Percentiles rank a stretch among this genome's conserved stretches.
Evolutionary conservation across 352 stramenopile species (phyloP).

Genomic region (Thalassiosira hispida): DNA sequence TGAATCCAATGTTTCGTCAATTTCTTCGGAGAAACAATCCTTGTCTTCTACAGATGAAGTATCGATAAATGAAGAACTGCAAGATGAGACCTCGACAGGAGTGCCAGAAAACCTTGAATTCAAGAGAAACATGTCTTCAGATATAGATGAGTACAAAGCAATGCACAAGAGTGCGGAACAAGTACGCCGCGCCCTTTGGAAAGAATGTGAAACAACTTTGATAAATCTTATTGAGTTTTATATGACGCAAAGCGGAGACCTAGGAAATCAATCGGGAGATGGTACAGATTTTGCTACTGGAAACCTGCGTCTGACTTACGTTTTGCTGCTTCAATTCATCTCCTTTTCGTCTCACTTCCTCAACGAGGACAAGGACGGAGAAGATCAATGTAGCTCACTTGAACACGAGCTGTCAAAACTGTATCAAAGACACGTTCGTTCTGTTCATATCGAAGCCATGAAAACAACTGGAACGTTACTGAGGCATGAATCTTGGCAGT

Average conservation of each 20-base stretch:
- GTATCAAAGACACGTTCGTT: slow-evolving; percentile 62
- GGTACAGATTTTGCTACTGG: slow-evolving; percentile 41
- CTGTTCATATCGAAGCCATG: slow-evolving; percentile 80
- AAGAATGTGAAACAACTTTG: slow-evolving; percentile 47
- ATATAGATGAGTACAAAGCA: slow-evolving; percentile 25
- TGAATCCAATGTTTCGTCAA: slow-evolving; percentile 36
- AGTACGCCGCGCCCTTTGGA: slow-evolving; percentile 48
- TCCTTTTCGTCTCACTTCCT: slow-evolving; percentile 46
- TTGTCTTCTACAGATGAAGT: slow-evolving; percentile 21
- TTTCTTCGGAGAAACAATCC: slow-evolving; percentile 48
- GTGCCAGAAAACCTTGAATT: slow-evolving; percentile 44
- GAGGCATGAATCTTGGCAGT: slow-evolving; percentile 69
- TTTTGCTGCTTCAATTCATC: slow-evolving; percentile 48
- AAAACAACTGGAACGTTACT: slow-evolving; percentile 71
- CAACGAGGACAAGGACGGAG: slow-evolving; percentile 22
- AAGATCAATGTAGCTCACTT: slow-evolving; percentile 24
- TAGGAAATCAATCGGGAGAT: slow-evolving; percentile 24
- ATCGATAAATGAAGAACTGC: slow-evolving; percentile 14
- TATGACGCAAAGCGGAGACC: slow-evolving; percentile 20
- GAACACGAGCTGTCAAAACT: slow-evolving; percentile 53
- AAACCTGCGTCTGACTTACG: slow-evolving; percentile 48
- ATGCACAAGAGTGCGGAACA: slow-evolving; percentile 36
- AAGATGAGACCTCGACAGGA: slow-evolving; percentile 11
- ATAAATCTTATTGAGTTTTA: slow-evolving; percentile 46
- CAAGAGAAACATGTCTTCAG: slow-evolving; percentile 7